These are phyloP conservation scores for Dipodascus albidus DNA, from an alignment of 805 yeast species.

Conservation along the genomic window DNA sequence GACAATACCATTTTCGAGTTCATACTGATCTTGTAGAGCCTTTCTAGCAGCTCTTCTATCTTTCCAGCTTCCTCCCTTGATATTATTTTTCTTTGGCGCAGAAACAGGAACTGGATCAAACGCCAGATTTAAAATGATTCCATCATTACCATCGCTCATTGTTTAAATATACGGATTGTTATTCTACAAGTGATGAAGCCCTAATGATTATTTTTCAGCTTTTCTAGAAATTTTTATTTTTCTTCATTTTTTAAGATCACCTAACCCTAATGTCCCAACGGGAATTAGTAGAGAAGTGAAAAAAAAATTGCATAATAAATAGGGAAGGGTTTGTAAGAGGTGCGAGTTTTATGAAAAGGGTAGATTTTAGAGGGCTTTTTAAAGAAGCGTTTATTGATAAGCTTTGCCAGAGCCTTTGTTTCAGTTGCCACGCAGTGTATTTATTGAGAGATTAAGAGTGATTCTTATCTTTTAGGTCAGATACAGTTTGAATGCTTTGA, in stretches of 20 bases:
- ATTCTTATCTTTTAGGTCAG: no score
- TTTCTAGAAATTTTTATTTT: no score
- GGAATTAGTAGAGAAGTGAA: not conserved
- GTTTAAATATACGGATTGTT: not conserved
- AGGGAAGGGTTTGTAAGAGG: not conserved
- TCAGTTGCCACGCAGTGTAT: not conserved
- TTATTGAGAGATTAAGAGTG: no score
- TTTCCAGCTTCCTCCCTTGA: constrained; percentile 27
- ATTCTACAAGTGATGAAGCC: not conserved
- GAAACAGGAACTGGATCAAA: constrained; percentile 26
- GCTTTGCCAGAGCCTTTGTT: not conserved
- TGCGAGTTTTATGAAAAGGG: not conserved
- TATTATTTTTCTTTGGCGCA: constrained; percentile 15
- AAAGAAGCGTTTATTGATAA: not conserved
- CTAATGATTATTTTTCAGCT: not conserved
- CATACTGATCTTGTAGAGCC: constrained; percentile 1
- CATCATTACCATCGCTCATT: constrained; percentile 42
- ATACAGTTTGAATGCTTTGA: no score
- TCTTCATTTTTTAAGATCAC: not conserved
- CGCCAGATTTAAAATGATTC: constrained; percentile 65
- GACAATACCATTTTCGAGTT: not conserved
- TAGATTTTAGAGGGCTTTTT: not conserved
- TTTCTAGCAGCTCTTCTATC: constrained; percentile 11
- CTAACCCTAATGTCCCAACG: constrained; percentile 1
- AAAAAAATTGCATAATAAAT: not conserved